These are phyloP conservation scores for Epithele typhae DNA, from an alignment of 768 basidiomycete genomes.

Conservation along the genomic window DNA sequence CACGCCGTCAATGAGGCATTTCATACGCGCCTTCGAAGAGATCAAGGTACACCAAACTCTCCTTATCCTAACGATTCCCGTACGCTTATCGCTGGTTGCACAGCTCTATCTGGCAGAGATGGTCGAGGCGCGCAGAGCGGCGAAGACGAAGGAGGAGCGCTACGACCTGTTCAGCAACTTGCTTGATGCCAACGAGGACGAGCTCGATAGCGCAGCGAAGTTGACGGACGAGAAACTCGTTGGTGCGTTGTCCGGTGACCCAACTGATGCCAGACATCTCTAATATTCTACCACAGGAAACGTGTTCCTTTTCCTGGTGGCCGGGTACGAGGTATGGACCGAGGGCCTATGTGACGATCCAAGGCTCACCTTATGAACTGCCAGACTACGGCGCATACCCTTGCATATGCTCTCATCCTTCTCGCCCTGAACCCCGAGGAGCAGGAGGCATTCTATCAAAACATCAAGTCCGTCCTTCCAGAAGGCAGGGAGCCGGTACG, in stretches of 20 bases:
- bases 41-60: constrained; percentile 18
- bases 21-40: constrained; percentile 21
- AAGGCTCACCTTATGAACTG: not conserved
- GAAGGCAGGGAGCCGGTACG: constrained; percentile 23
- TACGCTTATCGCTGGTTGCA: too few relatives aligned
- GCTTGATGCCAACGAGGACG: constrained; percentile 42
- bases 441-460: constrained; percentile 33
- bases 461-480: constrained; percentile 25
- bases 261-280: not conserved
- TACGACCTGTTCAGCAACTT: constrained; percentile 50
- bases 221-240: constrained; percentile 41
- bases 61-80: not conserved
- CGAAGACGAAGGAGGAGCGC: constrained; percentile 31
- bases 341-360: not conserved
- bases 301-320: constrained; percentile 40
- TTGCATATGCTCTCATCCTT: constrained; percentile 29
- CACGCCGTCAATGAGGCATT: constrained; percentile 17
- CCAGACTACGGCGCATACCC: constrained; percentile 31
- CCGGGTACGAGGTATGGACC: constrained; percentile 43
- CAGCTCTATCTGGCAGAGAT: constrained; percentile 49
- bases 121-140: constrained; percentile 38
- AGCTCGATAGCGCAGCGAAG: constrained; percentile 22
- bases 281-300: too few relatives aligned
- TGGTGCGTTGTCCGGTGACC: too few relatives aligned
- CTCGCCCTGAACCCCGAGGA: constrained; percentile 38